Base-by-base conservation (phyloP, 331 rosid species). In the Quercus lobata region DNA sequence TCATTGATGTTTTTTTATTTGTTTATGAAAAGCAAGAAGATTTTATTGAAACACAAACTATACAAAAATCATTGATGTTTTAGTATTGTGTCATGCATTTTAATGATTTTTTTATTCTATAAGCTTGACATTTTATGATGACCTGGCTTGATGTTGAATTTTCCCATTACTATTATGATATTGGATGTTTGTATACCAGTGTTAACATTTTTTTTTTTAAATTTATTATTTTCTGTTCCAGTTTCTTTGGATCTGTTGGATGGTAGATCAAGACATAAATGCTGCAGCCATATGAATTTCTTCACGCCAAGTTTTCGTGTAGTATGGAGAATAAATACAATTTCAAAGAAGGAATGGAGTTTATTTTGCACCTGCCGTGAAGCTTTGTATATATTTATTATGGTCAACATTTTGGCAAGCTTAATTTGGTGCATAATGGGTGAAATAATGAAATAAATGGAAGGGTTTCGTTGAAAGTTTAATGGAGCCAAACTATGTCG, bases 211-310 rank as follows among this genome's bases (percentile, higher is more conserved):
- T 41, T 41, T n/a, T 41, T n/a, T n/a, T n/a, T n/a, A n/a, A 41
- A 41, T 8, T 41, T 63, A 6, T 30, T 30, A 15, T 30, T 2
- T 63, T 32, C 15, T 65, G 25, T 80, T 71, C 27, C 87, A 83
- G 90, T 76, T 86, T 86, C 73, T 81, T 86, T 82, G 87, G 90
- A 80, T 78, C 54, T 19, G 84, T 66, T 35, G 87, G 86, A 35
- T 81, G 85, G 84, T 86, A 80, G 75, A 44, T 7, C 29, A 68
- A 68, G 37, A 18, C 14, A 24, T 11, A 35, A 19, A 34, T 68
- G 24, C 19, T 8, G 72, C n/a, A 35, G 72, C 10, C 41, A 29
- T 25, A 29, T 19, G 52, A 66, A 32, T 19, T 18, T 32, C 72
- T 18, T 66, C 27, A 66, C 46, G 46, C 72, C 25, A 66, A 18